These are phyloP conservation scores for Hemileccinum rubropunctum DNA, from an alignment of 768 basidiomycete genomes.

Conservation along the genomic window DNA sequence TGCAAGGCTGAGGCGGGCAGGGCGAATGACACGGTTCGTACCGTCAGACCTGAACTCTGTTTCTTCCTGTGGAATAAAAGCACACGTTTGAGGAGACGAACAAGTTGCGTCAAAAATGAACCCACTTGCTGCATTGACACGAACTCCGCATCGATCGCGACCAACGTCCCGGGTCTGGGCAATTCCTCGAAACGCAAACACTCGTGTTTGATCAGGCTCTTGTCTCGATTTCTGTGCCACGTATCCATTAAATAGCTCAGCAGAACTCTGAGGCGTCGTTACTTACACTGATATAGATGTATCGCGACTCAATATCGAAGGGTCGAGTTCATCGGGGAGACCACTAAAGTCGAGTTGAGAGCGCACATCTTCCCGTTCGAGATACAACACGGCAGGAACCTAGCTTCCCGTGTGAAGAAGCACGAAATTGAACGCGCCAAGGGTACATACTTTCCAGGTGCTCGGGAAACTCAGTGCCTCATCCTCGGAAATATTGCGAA, in stretches of 20 bases:
- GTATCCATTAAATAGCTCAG: neutral
- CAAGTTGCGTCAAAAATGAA: neutral
- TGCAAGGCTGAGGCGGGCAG: slow-evolving; percentile 88
- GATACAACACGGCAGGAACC: slow-evolving; percentile 89
- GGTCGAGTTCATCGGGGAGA: slow-evolving; percentile 67
- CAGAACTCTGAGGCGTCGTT: neutral
- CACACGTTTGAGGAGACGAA: neutral
- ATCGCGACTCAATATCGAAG: slow-evolving; percentile 76
- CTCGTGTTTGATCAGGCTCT: slow-evolving; percentile 72
- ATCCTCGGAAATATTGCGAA: slow-evolving; percentile 76
- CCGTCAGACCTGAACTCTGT: slow-evolving; percentile 94
- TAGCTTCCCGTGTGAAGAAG: slow-evolving; percentile 29
- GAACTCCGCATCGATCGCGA: slow-evolving; percentile 97
- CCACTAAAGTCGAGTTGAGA: slow-evolving; percentile 58
- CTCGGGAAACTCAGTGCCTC: slow-evolving; percentile 86
- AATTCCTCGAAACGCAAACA: slow-evolving; percentile 70
- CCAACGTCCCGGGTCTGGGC: slow-evolving; percentile 80
- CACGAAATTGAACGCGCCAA: neutral
- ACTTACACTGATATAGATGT: slow-evolving; percentile 84
- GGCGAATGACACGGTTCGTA: slow-evolving; percentile 87
- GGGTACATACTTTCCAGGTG: slow-evolving; percentile 82
- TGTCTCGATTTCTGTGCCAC: slow-evolving; percentile 67
- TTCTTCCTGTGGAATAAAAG: slow-evolving; percentile 66
- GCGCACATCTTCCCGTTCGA: slow-evolving; percentile 69
- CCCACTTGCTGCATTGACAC: slow-evolving; percentile 91